phyloP scores from a whole-genome alignment of 306 rosid genomes.

The Trifolium dubium region DNA sequence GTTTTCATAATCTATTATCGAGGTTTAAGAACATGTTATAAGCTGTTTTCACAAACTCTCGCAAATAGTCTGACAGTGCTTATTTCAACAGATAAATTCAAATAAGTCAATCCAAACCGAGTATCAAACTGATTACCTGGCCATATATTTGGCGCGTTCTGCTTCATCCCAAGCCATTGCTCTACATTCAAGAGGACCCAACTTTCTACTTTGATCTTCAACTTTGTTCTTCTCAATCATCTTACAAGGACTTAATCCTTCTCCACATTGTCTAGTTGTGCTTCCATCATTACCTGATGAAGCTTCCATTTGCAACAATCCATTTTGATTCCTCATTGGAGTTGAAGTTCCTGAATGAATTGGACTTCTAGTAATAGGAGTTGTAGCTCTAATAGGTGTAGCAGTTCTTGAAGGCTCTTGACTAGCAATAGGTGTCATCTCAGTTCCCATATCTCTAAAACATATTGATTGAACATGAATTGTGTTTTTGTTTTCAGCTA shows the following conservation, averaged over 20 bases:
- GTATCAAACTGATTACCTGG: conserved; percentile 59
- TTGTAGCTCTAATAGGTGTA: conserved; percentile 85
- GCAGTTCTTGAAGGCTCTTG: conserved; percentile 94
- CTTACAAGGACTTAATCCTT: conserved; percentile 52
- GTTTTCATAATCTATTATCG: no score
- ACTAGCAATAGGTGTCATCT: conserved; percentile 96
- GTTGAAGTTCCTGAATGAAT: conserved; percentile 77
- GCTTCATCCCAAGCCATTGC: conserved; percentile 99
- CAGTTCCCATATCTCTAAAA: conserved; percentile 97
- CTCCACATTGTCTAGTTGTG: conserved; percentile 46
- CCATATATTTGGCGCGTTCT: conserved; percentile 86
- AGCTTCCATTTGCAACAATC: conserved; percentile 47
- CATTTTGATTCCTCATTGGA: conserved; percentile 65
- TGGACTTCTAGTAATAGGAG: conserved; percentile 75
- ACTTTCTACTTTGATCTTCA: conserved; percentile 56
- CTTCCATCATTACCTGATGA: conserved; percentile 4
- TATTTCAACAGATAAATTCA: not conserved
- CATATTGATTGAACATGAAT: conserved; percentile 67
- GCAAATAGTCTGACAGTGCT: no score
- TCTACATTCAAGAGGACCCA: conserved; percentile 69
- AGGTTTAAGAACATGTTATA: no score
- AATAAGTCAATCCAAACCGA: not conserved
- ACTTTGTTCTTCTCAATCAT: conserved; percentile 42
- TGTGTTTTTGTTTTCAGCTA: conserved; percentile 43
- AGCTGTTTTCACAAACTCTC: no score